These are phyloP conservation scores for Effrenium voratum DNA, from an alignment of 73 alveolate species.

Conservation along the genomic window DNA sequence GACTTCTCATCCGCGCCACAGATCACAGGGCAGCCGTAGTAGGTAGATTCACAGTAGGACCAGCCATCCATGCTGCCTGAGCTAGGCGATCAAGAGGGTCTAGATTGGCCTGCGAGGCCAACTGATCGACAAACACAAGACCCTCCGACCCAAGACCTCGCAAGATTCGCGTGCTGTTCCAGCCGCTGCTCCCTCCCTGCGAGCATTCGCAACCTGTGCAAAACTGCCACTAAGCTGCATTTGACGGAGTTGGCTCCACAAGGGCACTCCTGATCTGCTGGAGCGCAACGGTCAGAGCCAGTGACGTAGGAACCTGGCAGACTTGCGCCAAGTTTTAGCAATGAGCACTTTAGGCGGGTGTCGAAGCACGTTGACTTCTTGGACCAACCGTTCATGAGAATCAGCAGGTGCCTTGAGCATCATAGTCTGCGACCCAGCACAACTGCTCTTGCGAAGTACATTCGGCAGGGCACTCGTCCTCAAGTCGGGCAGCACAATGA, in stretches of 20 bases:
- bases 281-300: background rate
- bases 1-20: conserved; percentile 39
- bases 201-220: background rate
- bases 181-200: background rate
- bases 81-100: background rate
- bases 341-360: background rate
- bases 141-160: no score
- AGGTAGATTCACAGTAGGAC: conserved; percentile 56
- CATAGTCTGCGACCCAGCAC: conserved; percentile 21
- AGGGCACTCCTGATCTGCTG: conserved; percentile 1
- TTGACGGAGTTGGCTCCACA: conserved; percentile 24
- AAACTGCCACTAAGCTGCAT: background rate
- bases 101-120: background rate
- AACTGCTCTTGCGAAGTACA: conserved; percentile 11
- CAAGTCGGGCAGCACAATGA: background rate
- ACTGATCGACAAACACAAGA: no score
- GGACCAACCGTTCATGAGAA: background rate
- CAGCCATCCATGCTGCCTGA: conserved; percentile 37
- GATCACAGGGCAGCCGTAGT: conserved; percentile 49
- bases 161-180: background rate
- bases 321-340: background rate
- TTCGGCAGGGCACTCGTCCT: conserved; percentile 45
- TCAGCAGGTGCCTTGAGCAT: background rate
- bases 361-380: background rate
- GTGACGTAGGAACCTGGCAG: background rate